Percentiles rank a stretch among this genome's conserved stretches.
phyloP scores from a whole-genome alignment of 345 rosid species.

The Streptanthus diversifolius region DNA sequence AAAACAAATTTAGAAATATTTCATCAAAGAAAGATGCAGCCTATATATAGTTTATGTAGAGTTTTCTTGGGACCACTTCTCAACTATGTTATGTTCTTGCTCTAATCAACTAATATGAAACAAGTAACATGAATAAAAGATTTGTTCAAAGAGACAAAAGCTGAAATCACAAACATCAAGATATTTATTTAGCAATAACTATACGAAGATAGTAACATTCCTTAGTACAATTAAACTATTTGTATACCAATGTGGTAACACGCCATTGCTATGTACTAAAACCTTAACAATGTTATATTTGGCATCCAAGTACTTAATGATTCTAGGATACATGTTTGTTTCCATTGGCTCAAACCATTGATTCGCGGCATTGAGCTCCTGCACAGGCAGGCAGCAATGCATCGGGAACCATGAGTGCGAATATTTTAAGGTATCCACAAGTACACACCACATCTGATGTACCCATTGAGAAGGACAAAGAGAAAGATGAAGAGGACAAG shows the following conservation, averaged over 20 bases:
- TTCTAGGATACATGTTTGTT: conserved; percentile 41
- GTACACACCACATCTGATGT: conserved; percentile 38
- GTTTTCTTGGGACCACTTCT: conserved; percentile 39
- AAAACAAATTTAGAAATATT: background rate
- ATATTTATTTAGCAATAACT: conserved; percentile 30
- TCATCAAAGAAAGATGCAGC: conserved; percentile 30
- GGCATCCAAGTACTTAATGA: conserved; percentile 24
- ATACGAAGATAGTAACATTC: conserved; percentile 32
- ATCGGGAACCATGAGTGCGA: conserved; percentile 36
- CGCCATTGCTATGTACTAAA: conserved; percentile 26
- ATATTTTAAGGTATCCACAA: conserved; percentile 36
- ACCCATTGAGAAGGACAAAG: conserved; percentile 46
- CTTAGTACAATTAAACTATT: conserved; percentile 23
- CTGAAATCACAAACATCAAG: conserved; percentile 36
- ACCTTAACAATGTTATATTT: conserved; percentile 39
- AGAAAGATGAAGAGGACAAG: conserved; percentile 38
- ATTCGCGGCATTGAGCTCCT: conserved; percentile 53
- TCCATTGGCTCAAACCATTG: conserved; percentile 52
- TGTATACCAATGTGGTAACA: conserved; percentile 33
- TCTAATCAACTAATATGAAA: conserved; percentile 12
- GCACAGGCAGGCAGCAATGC: conserved; percentile 29
- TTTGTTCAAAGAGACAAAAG: conserved; percentile 39
- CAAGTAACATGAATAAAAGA: conserved; percentile 15
- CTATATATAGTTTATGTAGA: conserved; percentile 32
- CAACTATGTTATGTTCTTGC: conserved; percentile 35